Evolutionary conservation across 495 filamentous ascomycete species (phyloP).

Genomic region (Annulohypoxylon maeteangense): DNA sequence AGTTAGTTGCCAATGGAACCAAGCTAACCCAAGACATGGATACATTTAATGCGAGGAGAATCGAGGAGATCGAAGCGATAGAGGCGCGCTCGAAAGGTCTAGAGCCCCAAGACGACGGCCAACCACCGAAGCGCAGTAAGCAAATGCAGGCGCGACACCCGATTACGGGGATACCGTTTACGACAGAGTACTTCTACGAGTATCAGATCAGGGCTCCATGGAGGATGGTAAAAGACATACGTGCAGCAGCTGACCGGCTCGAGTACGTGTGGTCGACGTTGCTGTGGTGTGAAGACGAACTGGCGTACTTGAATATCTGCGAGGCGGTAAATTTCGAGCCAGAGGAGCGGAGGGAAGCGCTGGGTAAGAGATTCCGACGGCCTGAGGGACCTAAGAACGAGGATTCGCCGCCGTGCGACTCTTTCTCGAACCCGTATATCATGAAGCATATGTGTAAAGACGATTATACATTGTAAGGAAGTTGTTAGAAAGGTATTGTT

Average conservation of each 20-base stretch:
- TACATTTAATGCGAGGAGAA: too few species aligned
- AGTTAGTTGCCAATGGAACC: too few species aligned
- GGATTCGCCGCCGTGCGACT: background rate
- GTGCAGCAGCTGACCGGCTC: background rate
- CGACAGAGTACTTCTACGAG: background rate
- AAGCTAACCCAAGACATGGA: background rate
- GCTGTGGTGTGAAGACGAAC: background rate
- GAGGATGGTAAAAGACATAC: background rate
- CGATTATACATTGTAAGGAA: too few species aligned
- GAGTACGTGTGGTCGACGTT: constrained; percentile 10
- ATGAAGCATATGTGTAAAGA: background rate
- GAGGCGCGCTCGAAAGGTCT: background rate
- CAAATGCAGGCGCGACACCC: background rate
- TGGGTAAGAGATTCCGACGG: background rate
- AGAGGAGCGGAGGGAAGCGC: background rate
- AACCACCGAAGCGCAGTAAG: background rate
- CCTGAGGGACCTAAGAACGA: background rate
- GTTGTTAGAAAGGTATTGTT: too few species aligned
- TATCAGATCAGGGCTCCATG: background rate
- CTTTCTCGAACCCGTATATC: background rate
- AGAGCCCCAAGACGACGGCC: background rate
- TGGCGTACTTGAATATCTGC: constrained; percentile 16
- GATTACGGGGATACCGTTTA: background rate
- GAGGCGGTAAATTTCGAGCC: background rate
- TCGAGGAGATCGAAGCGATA: too few species aligned